Base-by-base conservation (phyloP, 2,329 filamentous ascomycete species). In the Bipolaris sorokiniana region DNA sequence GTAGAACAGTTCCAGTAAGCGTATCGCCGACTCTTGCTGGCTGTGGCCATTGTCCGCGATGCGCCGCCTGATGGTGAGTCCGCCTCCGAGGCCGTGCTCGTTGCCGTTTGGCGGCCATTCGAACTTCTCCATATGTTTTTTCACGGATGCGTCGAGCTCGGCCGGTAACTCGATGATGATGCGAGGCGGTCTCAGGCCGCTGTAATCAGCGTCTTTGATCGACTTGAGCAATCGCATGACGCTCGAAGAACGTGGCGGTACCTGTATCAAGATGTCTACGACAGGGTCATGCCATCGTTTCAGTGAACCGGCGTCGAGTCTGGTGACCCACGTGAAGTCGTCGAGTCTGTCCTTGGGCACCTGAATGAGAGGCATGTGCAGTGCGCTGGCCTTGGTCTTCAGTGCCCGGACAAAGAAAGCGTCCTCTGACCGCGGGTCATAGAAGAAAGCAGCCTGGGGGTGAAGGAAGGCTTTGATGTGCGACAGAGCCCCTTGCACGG, bases 1-100 rank as follows among this genome's bases (percentile, higher is more conserved):
- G 83, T 92, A 98, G 74, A 96, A 97, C 0, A 91, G 90, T 78
- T 98, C 93, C 5, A 97, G 79, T 56, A 94, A 90, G 22, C 89
- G 87, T 15, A 89, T 81, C 0, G 91, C 88, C 54, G 89, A 88
- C 65, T 93, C 88, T 62, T 90, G 86, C 41, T 90, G 83, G 5
- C 82, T 86, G 60, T 89, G 69, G 45, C 80, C 81, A 46, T 83
- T 79, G 36, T 81, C 81, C 10, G 85, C 80, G 41, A 97, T 88
- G 28, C 91, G 88, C 61, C 90, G 91, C 23, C 90, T 87, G 16
- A 98, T 78, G 0, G 87, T 89, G 15, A 97, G 70, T 40, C 79
- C 78, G 57, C 72, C 80, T 7, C 31, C 20, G 7, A 49, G 38
- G 48, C 28, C 7, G 2, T 54, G 42, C 9, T 79, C 82, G n/a